A percentile compares a stretch with the other conserved stretches of the same genome.
phyloP scores from a whole-genome alignment of 345 rosid genomes.

The Conringia planisiliqua region DNA sequence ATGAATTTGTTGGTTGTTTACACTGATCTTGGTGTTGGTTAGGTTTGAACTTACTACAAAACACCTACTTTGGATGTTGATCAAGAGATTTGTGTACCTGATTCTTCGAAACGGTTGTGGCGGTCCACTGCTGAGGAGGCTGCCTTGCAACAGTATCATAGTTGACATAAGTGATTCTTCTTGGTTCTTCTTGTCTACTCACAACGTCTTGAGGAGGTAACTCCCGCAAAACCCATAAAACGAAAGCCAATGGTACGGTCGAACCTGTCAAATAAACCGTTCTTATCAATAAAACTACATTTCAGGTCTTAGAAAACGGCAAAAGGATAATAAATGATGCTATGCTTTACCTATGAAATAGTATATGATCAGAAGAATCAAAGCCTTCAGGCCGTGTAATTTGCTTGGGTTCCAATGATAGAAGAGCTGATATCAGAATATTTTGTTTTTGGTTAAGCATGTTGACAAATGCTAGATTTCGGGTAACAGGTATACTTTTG shows the following conservation, averaged over 20 bases:
- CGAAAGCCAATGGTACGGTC: conserved; percentile 36
- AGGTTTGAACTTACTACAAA: background rate
- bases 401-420: conserved; percentile 40
- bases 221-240: conserved; percentile 38
- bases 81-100: conserved; percentile 26
- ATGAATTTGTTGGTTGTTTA: background rate
- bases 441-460: background rate
- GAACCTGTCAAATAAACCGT: conserved; percentile 17
- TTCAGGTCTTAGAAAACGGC: background rate
- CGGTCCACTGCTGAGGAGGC: conserved; percentile 34
- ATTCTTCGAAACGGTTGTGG: conserved; percentile 36
- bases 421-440: conserved; percentile 30
- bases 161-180: conserved; percentile 32
- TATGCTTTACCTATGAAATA: conserved; percentile 35
- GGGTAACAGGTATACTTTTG: background rate
- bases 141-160: conserved; percentile 25
- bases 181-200: conserved; percentile 31
- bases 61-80: background rate
- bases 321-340: background rate
- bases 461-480: background rate
- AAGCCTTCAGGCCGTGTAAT: conserved; percentile 33
- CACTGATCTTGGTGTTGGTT: background rate
- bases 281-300: background rate
- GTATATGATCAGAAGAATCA: conserved; percentile 38
- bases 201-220: conserved; percentile 27